Base-by-base conservation (phyloP, 495 filamentous ascomycete species). In the Hypoxylon perforatum region DNA sequence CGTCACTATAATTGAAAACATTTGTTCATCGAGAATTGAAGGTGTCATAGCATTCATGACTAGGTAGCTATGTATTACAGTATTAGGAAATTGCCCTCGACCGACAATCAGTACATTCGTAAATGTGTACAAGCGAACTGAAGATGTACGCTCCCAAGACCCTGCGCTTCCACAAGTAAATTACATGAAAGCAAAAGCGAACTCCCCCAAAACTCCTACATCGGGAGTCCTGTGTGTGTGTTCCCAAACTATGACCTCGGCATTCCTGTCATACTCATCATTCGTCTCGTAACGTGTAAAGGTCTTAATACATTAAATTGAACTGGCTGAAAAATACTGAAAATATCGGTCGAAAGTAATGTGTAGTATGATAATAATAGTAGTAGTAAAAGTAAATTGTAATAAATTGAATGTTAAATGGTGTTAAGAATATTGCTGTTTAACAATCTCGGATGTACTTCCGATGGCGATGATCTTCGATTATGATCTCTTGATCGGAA, bases 401-500 rank as follows among this genome's bases (percentile, higher is more conserved):
- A 18, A n/a, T 41, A 21, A 52, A 36, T 21, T 9, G 9, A 19
- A 30, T 18, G 2, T 23, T 22, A 28, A 48, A 23, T n/a, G 3
- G 25, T 28, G 7, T 28, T 28, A 28, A 28, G 3, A 28, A 28
- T 28, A 28, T 28, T 28, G 9, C n/a, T 38, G 18, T 45, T 69
- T 36, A 65, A 41, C 50, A 56, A 42, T 63, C 66, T 6, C 65
- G 55, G 55, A 70, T 63, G 35, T 70, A 70, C 42, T 67, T 69
- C 9, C 70, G 65, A 45, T 69, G 72, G 1, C 61, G 60, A 22
- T 63, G 72, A 52, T 75, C 72, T 28, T 75, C 72, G 21, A 75
- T 70, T 3, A 73, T 59, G 52, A 75, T 73, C 55, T 72, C 70
- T 35, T 48, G 72, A n/a, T 69, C 72, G 1, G 61, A 56, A 33